Evolutionary conservation across 2,329 filamentous ascomycete genomes (phyloP), one percentile per base, ranked within the genome.

Genomic region (Diaporthe destruens): DNA sequence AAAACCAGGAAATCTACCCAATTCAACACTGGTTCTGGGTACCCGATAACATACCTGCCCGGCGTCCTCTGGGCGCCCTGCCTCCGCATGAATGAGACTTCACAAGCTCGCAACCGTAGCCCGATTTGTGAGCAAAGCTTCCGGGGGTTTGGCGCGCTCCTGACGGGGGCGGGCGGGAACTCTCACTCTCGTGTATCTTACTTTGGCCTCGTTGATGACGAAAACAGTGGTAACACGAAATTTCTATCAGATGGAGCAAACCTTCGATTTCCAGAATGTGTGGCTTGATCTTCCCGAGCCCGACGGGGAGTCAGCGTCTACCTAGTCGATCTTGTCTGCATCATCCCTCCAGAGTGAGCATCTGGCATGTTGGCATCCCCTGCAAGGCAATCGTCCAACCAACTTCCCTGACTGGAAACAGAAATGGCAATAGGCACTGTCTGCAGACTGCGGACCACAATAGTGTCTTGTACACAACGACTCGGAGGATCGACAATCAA

Each of bases 331-430:
- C 61, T 65, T 65, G 61, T 65, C 29, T 65, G 61, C 61, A 51
- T 65, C 61, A 65, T 65, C 61, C 61, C 61, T 65, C 36, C 44
- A 65, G 20, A 36, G 44, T 51, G 61, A 65, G 61, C 61, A 65
- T 49, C 61, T 65, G 47, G 54, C 54, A 69, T 69, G 67, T 69
- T 56, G 67, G 71, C 68, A 66, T 73, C 42, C 65, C 61, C 32
- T 61, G 67, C 57, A 66, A 55, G 67, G 51, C 42, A 51, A 61
- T 36, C 57, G 68, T 61, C 68, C 71, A 71, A 71, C 71, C 53
- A 73, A 71, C 59, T 56, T 25, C 29, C 66, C 69, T 63, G 61
- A 57, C 67, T 51, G 67, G 55, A 39, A 61, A 59, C 57, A 56
- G 68, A 61, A 63, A 70, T 51, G 66, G 39, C 53, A 49, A 47